phyloP scores from a whole-genome alignment of 2,329 filamentous ascomycete genomes.

The Fusarium globosum region DNA sequence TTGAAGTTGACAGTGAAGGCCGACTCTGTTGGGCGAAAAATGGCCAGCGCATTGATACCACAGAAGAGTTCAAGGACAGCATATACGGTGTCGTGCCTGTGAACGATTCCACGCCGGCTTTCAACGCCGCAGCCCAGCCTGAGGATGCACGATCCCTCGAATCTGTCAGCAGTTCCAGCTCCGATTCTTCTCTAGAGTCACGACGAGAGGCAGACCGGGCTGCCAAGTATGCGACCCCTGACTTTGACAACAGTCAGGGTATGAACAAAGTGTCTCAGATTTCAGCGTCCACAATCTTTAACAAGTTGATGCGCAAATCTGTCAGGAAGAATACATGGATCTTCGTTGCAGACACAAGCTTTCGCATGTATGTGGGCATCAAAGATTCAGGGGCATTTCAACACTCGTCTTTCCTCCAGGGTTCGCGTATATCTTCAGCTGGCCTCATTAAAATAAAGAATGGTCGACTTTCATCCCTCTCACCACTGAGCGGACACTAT shows the following conservation, averaged over 20 bases:
- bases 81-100: conserved; percentile 76
- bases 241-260: conserved; percentile 70
- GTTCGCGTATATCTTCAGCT: conserved; percentile 74
- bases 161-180: conserved; percentile 44
- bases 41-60: conserved; percentile 79
- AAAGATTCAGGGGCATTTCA: conserved; percentile 91
- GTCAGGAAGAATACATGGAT: conserved; percentile 94
- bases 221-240: conserved; percentile 73
- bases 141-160: conserved; percentile 12
- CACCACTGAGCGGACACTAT: conserved; percentile 82
- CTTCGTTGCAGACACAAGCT: conserved; percentile 88
- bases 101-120: conserved; percentile 69
- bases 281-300: conserved; percentile 78
- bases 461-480: conserved; percentile 79
- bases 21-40: conserved; percentile 90
- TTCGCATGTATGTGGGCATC: conserved; percentile 88
- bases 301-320: conserved; percentile 80
- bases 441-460: conserved; percentile 87
- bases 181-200: conserved; percentile 55
- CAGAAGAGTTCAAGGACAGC: conserved; percentile 80
- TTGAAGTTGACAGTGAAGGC: conserved; percentile 78
- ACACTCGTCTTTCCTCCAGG: conserved; percentile 89
- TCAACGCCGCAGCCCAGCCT: conserved; percentile 45
- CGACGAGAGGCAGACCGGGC: conserved; percentile 69
- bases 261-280: conserved; percentile 68